phyloP scores from a whole-genome alignment of 169 alveolate genomes.

The Condylostoma magnum region DNA sequence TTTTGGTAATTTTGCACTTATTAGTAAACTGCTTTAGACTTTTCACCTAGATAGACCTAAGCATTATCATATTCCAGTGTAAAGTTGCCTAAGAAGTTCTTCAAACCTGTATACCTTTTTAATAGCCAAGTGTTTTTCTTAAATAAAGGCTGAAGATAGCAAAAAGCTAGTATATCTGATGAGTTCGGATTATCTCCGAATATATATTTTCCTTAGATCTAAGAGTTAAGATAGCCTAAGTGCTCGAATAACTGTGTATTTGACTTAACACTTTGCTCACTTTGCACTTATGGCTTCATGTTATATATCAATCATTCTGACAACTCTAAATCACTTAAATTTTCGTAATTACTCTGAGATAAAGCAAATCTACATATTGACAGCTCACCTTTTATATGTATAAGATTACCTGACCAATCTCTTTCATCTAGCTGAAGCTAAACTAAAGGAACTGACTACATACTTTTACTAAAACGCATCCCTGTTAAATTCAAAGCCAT shows the following conservation, averaged over 20 bases:
- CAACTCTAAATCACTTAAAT: not conserved
- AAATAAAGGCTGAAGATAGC: slow-evolving; percentile 1
- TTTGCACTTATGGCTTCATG: not conserved
- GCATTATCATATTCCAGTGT: not conserved
- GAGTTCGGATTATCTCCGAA: slow-evolving; percentile 8
- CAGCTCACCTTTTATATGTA: slow-evolving; percentile 25
- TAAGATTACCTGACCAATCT: slow-evolving; percentile 6
- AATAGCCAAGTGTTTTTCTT: slow-evolving; percentile 21
- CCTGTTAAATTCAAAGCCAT: slow-evolving; percentile 7
- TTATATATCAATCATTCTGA: slow-evolving; percentile 15
- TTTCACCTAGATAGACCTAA: slow-evolving; percentile 13
- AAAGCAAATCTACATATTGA: not conserved
- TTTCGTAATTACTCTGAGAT: slow-evolving; percentile 10
- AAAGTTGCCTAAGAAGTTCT: not conserved
- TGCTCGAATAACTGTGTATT: not conserved
- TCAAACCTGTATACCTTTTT: not conserved
- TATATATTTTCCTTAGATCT: not conserved
- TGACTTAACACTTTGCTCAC: not conserved
- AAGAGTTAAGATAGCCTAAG: not conserved
- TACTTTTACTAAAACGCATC: not conserved
- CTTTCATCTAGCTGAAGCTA: slow-evolving; percentile 1
- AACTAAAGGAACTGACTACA: not conserved
- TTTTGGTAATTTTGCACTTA: not conserved
- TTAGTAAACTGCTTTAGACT: not conserved
- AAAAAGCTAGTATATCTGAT: slow-evolving; percentile 6